phyloP scores from a whole-genome alignment of 176 grass and related monocot genomes.

The Thinopyrum elongatum region DNA sequence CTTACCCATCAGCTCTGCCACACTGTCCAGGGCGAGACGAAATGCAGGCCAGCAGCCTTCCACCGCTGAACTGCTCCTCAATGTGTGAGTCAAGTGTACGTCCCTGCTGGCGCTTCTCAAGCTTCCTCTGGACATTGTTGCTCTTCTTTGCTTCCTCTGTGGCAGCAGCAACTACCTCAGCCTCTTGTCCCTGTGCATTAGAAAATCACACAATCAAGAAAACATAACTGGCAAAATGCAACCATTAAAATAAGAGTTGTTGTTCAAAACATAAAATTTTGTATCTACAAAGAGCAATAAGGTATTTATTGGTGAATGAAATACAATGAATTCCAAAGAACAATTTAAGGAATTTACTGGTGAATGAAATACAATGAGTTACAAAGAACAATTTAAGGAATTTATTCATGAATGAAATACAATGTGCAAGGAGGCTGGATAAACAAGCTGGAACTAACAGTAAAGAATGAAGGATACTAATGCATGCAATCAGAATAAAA shows the following conservation, averaged over 20 bases:
- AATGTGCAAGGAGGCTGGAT: background rate
- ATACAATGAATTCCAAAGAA: too few species aligned
- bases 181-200: constrained; percentile 30
- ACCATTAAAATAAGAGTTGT: background rate
- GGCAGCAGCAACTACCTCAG: constrained; percentile 8
- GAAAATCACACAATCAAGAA: background rate
- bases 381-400: background rate
- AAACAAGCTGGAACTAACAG: background rate
- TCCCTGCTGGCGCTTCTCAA: constrained; percentile 68
- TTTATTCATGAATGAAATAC: background rate
- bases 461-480: background rate
- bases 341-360: too few species aligned
- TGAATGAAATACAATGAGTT: too few species aligned
- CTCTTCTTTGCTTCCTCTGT: constrained; percentile 83
- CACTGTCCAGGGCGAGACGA: constrained; percentile 91
- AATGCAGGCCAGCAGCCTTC: constrained; percentile 77
- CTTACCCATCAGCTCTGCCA: constrained; percentile 83
- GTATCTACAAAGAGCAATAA: too few species aligned
- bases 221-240: background rate
- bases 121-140: constrained; percentile 65
- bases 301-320: too few species aligned
- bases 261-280: too few species aligned
- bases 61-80: constrained; percentile 79
- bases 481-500: too few species aligned
- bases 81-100: constrained; percentile 72